These are phyloP conservation scores for Erodium maritimum DNA, from an alignment of 345 rosid genomes.

Conservation along the genomic window DNA sequence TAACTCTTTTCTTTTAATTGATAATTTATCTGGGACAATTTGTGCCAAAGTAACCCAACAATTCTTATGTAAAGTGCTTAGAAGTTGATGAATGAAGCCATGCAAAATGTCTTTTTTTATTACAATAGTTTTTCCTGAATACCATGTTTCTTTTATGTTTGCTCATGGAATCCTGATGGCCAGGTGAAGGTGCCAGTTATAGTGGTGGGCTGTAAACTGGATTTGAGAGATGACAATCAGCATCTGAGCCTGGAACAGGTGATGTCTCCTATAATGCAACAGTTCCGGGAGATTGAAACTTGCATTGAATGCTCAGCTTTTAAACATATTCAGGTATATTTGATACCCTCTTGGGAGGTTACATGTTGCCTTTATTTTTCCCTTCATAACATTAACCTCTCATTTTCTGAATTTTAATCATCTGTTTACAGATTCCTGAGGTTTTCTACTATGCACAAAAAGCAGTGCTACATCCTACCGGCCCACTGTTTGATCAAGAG, in stretches of 20 bases:
- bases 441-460: slow-evolving; percentile 72
- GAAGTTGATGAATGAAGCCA: too few relatives aligned
- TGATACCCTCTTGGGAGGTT: background rate
- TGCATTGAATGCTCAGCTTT: slow-evolving; percentile 76
- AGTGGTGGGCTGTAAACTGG: slow-evolving; percentile 79
- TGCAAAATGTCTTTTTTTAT: too few relatives aligned
- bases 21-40: too few relatives aligned
- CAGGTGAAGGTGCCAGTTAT: slow-evolving; percentile 66
- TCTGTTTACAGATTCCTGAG: slow-evolving; percentile 53
- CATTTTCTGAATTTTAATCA: background rate
- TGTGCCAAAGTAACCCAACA: too few relatives aligned
- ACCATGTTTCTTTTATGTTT: background rate
- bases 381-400: background rate
- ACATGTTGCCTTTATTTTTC: background rate
- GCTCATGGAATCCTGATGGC: background rate
- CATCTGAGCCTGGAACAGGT: slow-evolving; percentile 45
- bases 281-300: slow-evolving; percentile 72
- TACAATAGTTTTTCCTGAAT: too few relatives aligned
- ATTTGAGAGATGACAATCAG: slow-evolving; percentile 50
- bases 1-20: background rate
- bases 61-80: too few relatives aligned
- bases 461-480: slow-evolving; percentile 76
- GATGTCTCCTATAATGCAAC: slow-evolving; percentile 76
- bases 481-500: slow-evolving; percentile 75
- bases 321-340: slow-evolving; percentile 51